Conservation (phyloP, 352 stramenopile species). For the Phytophthora pseudosyringae region DNA sequence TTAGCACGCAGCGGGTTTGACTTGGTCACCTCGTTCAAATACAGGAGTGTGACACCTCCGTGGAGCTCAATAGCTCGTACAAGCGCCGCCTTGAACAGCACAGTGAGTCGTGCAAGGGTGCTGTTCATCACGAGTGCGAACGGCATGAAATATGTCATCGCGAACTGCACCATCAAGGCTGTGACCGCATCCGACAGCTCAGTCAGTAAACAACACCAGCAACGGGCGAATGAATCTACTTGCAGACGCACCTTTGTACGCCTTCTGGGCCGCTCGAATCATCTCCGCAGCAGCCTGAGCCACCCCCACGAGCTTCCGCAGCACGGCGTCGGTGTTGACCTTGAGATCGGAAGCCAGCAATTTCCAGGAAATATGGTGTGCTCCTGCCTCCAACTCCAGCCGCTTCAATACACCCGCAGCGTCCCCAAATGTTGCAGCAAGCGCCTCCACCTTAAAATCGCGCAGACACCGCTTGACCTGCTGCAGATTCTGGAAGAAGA, state of each 20-base stretch:
- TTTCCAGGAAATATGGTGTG: slow-evolving; percentile 86
- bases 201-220: background rate
- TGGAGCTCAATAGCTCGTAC: slow-evolving; percentile 70
- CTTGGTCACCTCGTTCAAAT: slow-evolving; percentile 82
- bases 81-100: slow-evolving; percentile 71
- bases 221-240: background rate
- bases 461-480: slow-evolving; percentile 76
- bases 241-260: slow-evolving; percentile 59
- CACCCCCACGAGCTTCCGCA: slow-evolving; percentile 53
- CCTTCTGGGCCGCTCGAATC: slow-evolving; percentile 72
- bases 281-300: slow-evolving; percentile 40
- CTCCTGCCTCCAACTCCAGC: slow-evolving; percentile 48
- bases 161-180: slow-evolving; percentile 74
- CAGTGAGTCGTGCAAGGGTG: slow-evolving; percentile 64
- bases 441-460: slow-evolving; percentile 46
- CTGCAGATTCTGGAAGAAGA: slow-evolving; percentile 85
- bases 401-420: slow-evolving; percentile 49
- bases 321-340: slow-evolving; percentile 46
- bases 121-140: slow-evolving; percentile 84
- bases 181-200: slow-evolving; percentile 8
- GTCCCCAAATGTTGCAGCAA: slow-evolving; percentile 49
- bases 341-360: slow-evolving; percentile 69
- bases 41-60: slow-evolving; percentile 70
- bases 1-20: slow-evolving; percentile 81
- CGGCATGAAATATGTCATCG: slow-evolving; percentile 90